Evolutionary conservation across 331 rosid genomes (phyloP), one percentile per base, ranked within the genome.

Genomic region (Pyracantha coccinea): DNA sequence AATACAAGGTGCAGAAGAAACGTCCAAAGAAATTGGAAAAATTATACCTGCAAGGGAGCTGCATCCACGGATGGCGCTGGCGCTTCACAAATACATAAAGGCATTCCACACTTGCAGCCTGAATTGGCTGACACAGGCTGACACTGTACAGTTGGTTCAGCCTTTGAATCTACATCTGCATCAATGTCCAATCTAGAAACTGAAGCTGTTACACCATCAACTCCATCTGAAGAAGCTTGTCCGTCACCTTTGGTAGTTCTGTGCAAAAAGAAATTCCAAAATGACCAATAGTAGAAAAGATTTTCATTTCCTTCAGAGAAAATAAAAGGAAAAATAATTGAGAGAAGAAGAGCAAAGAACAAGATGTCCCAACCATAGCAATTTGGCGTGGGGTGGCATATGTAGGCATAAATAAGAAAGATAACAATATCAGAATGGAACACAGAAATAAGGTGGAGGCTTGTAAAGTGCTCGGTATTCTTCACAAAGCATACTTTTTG

Each of bases 71-170:
- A 80, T 74, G 96, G 88, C 32, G 81, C 77, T 69, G 97, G 84
- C 74, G 94, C 88, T 87, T 83, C 96, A 79, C 99, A 95, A 65
- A 95, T 95, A 80, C 99, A 95, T 77, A 95, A 90, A 77, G 99
- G 99, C 98, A 95, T 95, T 84, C 99, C 94, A 84, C 99, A 95
- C 80, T 89, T 92, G 29, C 99, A 95, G 68, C 86, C 95, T 74
- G 79, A 68, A 79, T 80, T 66, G 44, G 81, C 78, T 52, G 75
- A 41, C 31, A 66, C 80, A 75, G 77, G 80, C 29, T 55, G 83
- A 79, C 64, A 79, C 77, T 69, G 85, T 77, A 75, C 80, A 78
- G 86, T 73, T 53, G 83, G 75, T 66, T 60, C 71, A 53, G 80
- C 33, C 72, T 81, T 80, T 41, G 83, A 75, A 81, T 86, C 79